These are phyloP conservation scores for Fistulifera solaris DNA, from an alignment of 108 stramenopile genomes.

Conservation along the genomic window DNA sequence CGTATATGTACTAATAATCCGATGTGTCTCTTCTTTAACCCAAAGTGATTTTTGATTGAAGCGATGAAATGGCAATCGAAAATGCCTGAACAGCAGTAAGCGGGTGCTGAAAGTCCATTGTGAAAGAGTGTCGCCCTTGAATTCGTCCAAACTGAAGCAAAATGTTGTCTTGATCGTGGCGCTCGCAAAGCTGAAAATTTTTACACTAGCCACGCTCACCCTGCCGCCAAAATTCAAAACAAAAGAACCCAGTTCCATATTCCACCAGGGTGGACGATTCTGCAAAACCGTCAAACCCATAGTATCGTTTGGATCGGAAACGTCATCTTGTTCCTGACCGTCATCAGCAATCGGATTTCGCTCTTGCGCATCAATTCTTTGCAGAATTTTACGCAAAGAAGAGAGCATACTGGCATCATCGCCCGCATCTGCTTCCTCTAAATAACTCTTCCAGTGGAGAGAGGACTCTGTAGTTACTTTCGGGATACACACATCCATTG, in stretches of 20 bases:
- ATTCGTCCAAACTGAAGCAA: slow-evolving; percentile 88
- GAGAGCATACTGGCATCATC: slow-evolving; percentile 42
- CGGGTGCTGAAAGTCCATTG: slow-evolving; percentile 84
- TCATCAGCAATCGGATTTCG: slow-evolving; percentile 11
- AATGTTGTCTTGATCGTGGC: slow-evolving; percentile 62
- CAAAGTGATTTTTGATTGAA: slow-evolving; percentile 83
- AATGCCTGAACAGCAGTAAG: slow-evolving; percentile 82
- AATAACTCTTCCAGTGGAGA: slow-evolving; percentile 33
- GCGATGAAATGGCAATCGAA: slow-evolving; percentile 80
- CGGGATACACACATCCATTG: slow-evolving; percentile 87
- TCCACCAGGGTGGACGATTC: slow-evolving; percentile 88
- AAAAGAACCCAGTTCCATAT: slow-evolving; percentile 74
- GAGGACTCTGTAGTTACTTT: slow-evolving; percentile 42
- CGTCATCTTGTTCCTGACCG: slow-evolving; percentile 6
- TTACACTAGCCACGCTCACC: slow-evolving; percentile 85
- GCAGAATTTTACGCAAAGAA: slow-evolving; percentile 60
- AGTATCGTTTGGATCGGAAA: slow-evolving; percentile 7
- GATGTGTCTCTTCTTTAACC: slow-evolving; percentile 20
- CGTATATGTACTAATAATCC: too few species aligned
- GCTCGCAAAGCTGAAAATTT: slow-evolving; percentile 82
- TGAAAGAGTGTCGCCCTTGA: slow-evolving; percentile 77
- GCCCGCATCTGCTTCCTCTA: slow-evolving; percentile 14
- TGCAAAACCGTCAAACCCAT: slow-evolving; percentile 56
- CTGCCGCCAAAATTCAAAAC: slow-evolving; percentile 86
- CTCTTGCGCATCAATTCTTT: slow-evolving; percentile 14